Conservation (phyloP, 2,329 filamentous ascomycete genomes). For the Aspergillus udagawae region DNA sequence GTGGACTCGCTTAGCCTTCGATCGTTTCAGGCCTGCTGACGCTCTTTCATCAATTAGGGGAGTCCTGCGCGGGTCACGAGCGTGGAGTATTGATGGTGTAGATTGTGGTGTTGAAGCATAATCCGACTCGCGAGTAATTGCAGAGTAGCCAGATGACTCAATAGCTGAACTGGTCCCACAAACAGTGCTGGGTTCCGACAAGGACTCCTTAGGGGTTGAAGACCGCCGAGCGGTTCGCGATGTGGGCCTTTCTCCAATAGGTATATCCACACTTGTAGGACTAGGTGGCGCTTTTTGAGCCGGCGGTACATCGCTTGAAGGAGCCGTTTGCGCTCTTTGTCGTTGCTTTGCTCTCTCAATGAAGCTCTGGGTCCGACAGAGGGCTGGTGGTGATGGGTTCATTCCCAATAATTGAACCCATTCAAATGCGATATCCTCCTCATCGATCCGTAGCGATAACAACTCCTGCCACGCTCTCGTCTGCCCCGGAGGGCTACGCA, state of each 20-base stretch:
- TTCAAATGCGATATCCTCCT: slow-evolving; percentile 73
- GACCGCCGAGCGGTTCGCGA: slow-evolving; percentile 44
- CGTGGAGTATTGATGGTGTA: slow-evolving; percentile 30
- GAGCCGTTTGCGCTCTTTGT: slow-evolving; percentile 23
- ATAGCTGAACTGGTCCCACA: slow-evolving; percentile 21
- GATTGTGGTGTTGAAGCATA: slow-evolving; percentile 23
- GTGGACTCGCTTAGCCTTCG: slow-evolving; percentile 39
- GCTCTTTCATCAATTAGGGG: slow-evolving; percentile 27
- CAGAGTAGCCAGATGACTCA: slow-evolving; percentile 28
- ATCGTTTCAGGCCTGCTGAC: slow-evolving; percentile 34
- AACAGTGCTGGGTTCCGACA: slow-evolving; percentile 30
- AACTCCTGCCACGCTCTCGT: slow-evolving; percentile 76
- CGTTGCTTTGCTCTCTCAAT: slow-evolving; percentile 40
- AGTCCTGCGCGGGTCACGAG: slow-evolving; percentile 22
- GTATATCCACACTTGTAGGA: slow-evolving; percentile 55
- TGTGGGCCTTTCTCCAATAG: slow-evolving; percentile 56
- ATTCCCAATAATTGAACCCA: slow-evolving; percentile 85
- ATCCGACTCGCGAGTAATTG: slow-evolving; percentile 32
- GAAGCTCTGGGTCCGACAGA: slow-evolving; percentile 54
- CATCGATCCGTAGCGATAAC: slow-evolving; percentile 69
- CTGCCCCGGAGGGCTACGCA: slow-evolving; percentile 64
- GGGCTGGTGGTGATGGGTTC: slow-evolving; percentile 57
- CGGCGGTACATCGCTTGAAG: slow-evolving; percentile 18
- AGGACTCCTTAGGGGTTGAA: slow-evolving; percentile 23
- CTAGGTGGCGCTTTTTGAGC: slow-evolving; percentile 42